Conservation (phyloP, 1,284 basidiomycete species). For the Ganoderma meredithae region DNA sequence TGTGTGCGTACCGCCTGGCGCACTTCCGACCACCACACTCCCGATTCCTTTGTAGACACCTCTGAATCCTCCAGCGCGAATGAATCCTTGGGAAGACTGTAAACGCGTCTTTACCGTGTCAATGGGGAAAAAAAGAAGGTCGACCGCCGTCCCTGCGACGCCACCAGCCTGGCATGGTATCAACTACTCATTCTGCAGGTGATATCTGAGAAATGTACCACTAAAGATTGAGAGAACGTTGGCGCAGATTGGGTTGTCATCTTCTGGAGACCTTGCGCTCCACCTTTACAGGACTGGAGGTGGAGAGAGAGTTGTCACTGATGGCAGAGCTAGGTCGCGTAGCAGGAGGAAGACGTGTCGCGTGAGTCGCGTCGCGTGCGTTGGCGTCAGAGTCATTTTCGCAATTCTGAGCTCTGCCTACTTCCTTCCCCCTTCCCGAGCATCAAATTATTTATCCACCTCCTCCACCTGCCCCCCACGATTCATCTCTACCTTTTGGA, state of each 20-base stretch:
- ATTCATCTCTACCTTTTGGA: background rate
- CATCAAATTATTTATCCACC: background rate
- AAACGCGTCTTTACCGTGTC: conserved; percentile 97
- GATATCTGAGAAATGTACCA: conserved; percentile 31
- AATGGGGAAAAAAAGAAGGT: conserved; percentile 95
- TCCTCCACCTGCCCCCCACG: background rate
- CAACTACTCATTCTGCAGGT: conserved; percentile 7
- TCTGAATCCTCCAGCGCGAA: conserved; percentile 86
- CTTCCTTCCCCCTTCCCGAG: conserved; percentile 77
- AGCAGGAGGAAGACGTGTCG: background rate
- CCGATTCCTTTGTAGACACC: conserved; percentile 96
- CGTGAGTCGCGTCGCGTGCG: conserved; percentile 18
- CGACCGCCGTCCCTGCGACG: conserved; percentile 88
- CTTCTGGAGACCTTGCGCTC: background rate
- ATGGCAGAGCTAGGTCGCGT: too few species aligned
- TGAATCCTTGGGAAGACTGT: conserved; percentile 90
- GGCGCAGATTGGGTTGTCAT: conserved; percentile 31
- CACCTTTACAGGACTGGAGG: background rate
- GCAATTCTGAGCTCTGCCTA: conserved; percentile 60
- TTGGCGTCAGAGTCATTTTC: conserved; percentile 18
- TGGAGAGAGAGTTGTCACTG: background rate
- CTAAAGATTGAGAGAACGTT: conserved; percentile 41
- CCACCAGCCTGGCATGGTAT: conserved; percentile 76
- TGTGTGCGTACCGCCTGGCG: conserved; percentile 83
- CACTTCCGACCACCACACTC: conserved; percentile 94